Evolutionary conservation across 2,329 filamentous ascomycete species (phyloP), one percentile per base, ranked within the genome.

Genomic region (Colletotrichum lentis): DNA sequence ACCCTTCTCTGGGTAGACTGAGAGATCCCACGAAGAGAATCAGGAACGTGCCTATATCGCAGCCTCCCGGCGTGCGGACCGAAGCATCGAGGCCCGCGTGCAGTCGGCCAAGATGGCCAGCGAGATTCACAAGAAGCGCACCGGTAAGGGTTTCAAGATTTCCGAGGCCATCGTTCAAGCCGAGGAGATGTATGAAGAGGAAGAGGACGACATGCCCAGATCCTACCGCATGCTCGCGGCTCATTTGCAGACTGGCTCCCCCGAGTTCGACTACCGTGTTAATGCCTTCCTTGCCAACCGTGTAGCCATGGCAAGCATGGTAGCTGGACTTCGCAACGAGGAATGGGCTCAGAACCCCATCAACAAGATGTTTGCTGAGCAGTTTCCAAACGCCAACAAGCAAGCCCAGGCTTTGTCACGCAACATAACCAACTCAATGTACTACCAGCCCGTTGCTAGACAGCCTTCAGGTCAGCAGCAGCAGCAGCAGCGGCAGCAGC

Each of bases 141-240:
- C 94, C 0, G 95, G 94, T 46, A 91, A 93, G 73, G 88, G 86
- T 2, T 85, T 97, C 68, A 89, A 90, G 72, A 91, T 97, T 66
- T 94, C 91, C 31, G 91, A 94, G 77, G 87, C 96, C 74, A 94
- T 96, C 31, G 67, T 70, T 2, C 83, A 91, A 72, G 94, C 93
- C 70, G 94, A 97, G 77, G 93, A 96, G 77, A 97, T 97, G 93
- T 97, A 97, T 76, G 94, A 97, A 75, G 94, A 97, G 78, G 92
- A 97, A 75, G 94, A 97, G 61, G 92, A 97, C 72, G 91, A 94
- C 64, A 76, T 92, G 27, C 89, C 90, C 1, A 84, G 88, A 69
- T 87, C 88, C 62, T 91, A 89, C 74, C 84, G 88, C 66, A 82
- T 88, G 16, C 80, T 93, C 39, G 87, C 87, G 16, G 83, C 87